Evolutionary conservation across 1,284 basidiomycete species (phyloP), one percentile per base, ranked within the genome.

Genomic region (Puccinia novopanici): DNA sequence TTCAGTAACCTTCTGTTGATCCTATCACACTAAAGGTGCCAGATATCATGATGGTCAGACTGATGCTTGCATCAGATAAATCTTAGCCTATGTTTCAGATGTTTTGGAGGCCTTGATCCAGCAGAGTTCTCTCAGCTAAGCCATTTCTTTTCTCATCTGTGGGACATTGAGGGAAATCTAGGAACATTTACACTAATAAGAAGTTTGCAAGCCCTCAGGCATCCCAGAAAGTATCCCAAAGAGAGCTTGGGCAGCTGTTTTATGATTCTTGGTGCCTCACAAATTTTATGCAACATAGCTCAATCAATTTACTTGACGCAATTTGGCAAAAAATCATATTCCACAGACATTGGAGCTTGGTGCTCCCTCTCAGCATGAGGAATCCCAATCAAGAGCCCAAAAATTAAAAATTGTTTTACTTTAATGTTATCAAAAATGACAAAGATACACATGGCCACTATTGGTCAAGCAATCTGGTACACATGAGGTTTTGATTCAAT

Each of bases 51-150:
- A 75, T 75, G 34, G 19, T 75, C 55, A 75, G 63, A 50, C 19
- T 75, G 42, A 75, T 75, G 73, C 24, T 63, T 37, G 73, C 73
- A 45, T 75, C 57, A 15, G 73, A 75, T 17, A 59, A 63, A 19
- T 61, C 55, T 4, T 40, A 9, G 40, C 42, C 2, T 22, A 57
- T 2, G 57, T 75, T 37, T 30, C n/a, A 15, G 50, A 73, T 12
- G 55, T 73, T 12, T 22, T 73, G 1, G 52, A 55, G 30, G 52
- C 40, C 3, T 24, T 73, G 22, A 9, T 54, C 9, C 48, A 9
- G 2, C 71, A 73, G 27, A 73, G 24, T 2, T n/a, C n/a, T 0
- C 48, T 57, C 9, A 27, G 24, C 6, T 2, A 24, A n/a, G n/a
- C 54, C 12, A 73, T 12, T 61, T 61, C 30, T 75, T 61, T 48